Evolutionary conservation across 768 basidiomycete genomes (phyloP), one percentile per base, ranked within the genome.

Genomic region (Porpolomopsis calyptriformis): DNA sequence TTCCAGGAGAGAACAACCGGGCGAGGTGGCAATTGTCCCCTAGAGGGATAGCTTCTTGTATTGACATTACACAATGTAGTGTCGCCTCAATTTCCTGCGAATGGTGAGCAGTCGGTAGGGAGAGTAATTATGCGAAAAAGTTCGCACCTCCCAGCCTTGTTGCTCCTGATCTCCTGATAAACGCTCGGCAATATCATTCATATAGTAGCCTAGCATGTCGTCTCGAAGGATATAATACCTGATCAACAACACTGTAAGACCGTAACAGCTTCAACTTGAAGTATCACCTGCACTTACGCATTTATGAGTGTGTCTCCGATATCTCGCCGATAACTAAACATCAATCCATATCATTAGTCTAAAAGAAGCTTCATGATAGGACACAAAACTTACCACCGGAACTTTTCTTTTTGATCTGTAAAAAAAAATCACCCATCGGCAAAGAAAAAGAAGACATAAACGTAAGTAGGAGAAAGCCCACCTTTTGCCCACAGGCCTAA

Each of bases 261-360:
- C 23, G 18, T 12, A 14, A n/a, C 37, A 20, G 20, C 25, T 25
- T 40, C 29, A 20, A 27, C 33, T 10, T 19, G 24, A 27, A 42
- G 37, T 47, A 19, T 40, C 33, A 40, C 2, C 14, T 19, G 16
- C 16, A 69, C 82, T 45, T 64, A 90, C 85, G 87, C 86, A 53
- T 91, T 92, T 49, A 91, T 82, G 11, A 92, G 69, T 1, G 85
- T 87, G 63, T 92, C 89, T 0, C 88, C 89, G 20, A 89, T 78
- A 48, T 91, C 88, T 50, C 87, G 67, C 53, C 89, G 78, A 64
- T 88, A 91, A 24, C 85, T 88, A 51, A 8, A 50, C 18, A 47
- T 8, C 27, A 41, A 29, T 14, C 20, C 16, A 3, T 40, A 39
- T 9, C 7, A n/a, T 19, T 7, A 43, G 46, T 8, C 27, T 43